These are phyloP conservation scores for Backusella mclennaniae DNA, from an alignment of 192 early-diverging fungal species.

Conservation along the genomic window DNA sequence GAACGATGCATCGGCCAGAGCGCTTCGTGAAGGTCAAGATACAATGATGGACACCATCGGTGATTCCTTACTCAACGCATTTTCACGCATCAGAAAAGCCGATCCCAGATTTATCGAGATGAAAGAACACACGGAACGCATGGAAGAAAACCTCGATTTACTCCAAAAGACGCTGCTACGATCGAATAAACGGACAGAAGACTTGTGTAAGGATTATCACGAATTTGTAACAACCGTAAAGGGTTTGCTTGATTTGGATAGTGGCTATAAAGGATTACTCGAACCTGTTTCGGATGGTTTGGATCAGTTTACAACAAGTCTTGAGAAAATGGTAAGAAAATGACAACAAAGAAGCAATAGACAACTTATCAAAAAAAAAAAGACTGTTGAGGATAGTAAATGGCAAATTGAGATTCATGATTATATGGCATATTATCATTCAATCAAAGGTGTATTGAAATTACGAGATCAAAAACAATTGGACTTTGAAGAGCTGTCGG, in stretches of 20 bases:
- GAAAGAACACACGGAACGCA: conserved; percentile 74
- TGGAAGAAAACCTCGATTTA: conserved; percentile 82
- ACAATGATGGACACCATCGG: conserved; percentile 81
- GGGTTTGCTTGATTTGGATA: conserved; percentile 83
- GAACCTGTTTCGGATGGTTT: conserved; percentile 69
- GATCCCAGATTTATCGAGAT: conserved; percentile 85
- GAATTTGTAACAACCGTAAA: conserved; percentile 75
- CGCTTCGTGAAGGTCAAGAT: conserved; percentile 37
- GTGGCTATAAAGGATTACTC: conserved; percentile 73
- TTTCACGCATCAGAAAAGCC: conserved; percentile 85
- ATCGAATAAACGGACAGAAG: conserved; percentile 70
- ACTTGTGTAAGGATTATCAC: conserved; percentile 72
- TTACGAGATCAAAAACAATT: conserved; percentile 94
- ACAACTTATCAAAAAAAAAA: no score
- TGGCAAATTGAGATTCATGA: conserved; percentile 82
- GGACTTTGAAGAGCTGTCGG: conserved; percentile 87
- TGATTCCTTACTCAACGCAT: conserved; percentile 90
- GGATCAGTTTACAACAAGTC: conserved; percentile 60
- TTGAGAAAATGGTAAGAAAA: conserved; percentile 60
- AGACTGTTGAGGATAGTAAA: conserved; percentile 54
- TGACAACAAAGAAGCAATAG: no score
- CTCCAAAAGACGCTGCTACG: conserved; percentile 79
- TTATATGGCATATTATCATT: conserved; percentile 79
- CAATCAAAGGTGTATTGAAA: conserved; percentile 77
- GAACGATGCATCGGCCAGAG: conserved; percentile 35